phyloP scores from a whole-genome alignment of 2,329 filamentous ascomycete genomes.

The Fusarium abutilonis region DNA sequence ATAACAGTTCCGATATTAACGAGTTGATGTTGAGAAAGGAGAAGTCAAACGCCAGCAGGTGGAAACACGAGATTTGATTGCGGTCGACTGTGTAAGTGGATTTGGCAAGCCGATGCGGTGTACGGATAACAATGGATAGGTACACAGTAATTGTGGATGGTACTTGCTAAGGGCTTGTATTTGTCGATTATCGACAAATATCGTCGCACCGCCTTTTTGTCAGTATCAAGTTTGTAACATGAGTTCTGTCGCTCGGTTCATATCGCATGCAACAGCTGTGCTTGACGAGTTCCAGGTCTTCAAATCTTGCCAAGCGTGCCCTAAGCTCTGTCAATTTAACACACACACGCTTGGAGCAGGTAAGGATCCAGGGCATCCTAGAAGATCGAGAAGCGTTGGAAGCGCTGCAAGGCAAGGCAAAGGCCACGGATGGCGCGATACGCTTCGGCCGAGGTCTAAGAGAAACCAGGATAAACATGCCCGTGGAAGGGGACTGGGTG shows the following conservation, averaged over 20 bases:
- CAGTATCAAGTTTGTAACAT: not conserved
- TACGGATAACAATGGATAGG: too few species aligned
- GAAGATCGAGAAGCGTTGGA: constrained; percentile 27
- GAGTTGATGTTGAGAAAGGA: constrained; percentile 14
- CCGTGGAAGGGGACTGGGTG: constrained; percentile 10
- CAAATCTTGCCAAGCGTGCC: constrained; percentile 23
- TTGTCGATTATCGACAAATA: too few species aligned
- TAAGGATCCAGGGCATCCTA: constrained; percentile 25
- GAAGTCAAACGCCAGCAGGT: constrained; percentile 10
- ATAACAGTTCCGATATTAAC: constrained; percentile 10
- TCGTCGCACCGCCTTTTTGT: too few species aligned
- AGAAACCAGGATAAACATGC: constrained; percentile 20
- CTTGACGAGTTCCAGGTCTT: too few species aligned
- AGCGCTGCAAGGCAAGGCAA: constrained; percentile 9
- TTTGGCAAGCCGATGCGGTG: constrained; percentile 1
- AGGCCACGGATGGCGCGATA: constrained; percentile 37
- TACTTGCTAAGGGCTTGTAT: too few species aligned
- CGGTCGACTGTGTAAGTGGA: constrained; percentile 23
- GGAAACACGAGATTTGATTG: constrained; percentile 31
- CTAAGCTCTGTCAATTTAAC: constrained; percentile 6
- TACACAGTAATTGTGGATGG: too few species aligned
- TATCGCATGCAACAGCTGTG: constrained; percentile 16
- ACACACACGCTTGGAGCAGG: constrained; percentile 27
- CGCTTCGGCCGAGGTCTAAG: constrained; percentile 36
- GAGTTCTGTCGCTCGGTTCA: constrained; percentile 1